phyloP scores from a whole-genome alignment of 1,139 yeast species.

The Wickerhamomyces sp. region DNA sequence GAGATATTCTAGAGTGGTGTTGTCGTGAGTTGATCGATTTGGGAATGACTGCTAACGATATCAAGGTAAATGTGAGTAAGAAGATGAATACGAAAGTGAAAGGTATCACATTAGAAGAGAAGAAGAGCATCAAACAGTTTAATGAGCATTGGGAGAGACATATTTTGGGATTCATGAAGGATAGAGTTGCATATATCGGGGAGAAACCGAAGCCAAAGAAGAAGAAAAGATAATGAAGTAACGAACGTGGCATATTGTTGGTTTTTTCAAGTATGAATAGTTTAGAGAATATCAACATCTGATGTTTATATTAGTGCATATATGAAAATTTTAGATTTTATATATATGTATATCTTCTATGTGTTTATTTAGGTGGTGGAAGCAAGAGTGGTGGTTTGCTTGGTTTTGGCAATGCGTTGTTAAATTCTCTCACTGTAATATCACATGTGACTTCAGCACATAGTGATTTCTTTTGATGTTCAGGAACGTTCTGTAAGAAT shows the following conservation, averaged over 20 bases:
- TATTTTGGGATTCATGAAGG: constrained; percentile 1
- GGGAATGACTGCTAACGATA: constrained; percentile 7
- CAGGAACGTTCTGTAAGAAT: constrained; percentile 65
- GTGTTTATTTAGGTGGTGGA: constrained; percentile 31
- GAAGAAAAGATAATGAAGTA: background rate
- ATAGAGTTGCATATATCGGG: background rate
- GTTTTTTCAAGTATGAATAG: background rate
- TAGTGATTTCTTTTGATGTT: constrained; percentile 53
- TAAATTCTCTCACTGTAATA: constrained; percentile 78
- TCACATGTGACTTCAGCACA: constrained; percentile 80
- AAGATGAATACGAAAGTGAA: constrained; percentile 1
- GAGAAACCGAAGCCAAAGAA: background rate
- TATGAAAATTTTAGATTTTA: too few relatives aligned
- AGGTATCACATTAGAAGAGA: background rate
- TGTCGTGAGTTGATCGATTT: constrained; percentile 3
- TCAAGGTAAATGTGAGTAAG: constrained; percentile 2
- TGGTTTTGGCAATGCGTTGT: constrained; percentile 40
- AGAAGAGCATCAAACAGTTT: background rate
- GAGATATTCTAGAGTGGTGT: constrained; percentile 3
- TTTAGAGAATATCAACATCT: too few relatives aligned
- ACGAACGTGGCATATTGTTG: background rate
- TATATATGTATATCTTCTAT: background rate
- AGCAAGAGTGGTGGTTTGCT: constrained; percentile 23
- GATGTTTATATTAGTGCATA: too few relatives aligned
- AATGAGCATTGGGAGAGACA: background rate